Conservation (phyloP, 345 rosid genomes). For the Passiflora organensis region DNA sequence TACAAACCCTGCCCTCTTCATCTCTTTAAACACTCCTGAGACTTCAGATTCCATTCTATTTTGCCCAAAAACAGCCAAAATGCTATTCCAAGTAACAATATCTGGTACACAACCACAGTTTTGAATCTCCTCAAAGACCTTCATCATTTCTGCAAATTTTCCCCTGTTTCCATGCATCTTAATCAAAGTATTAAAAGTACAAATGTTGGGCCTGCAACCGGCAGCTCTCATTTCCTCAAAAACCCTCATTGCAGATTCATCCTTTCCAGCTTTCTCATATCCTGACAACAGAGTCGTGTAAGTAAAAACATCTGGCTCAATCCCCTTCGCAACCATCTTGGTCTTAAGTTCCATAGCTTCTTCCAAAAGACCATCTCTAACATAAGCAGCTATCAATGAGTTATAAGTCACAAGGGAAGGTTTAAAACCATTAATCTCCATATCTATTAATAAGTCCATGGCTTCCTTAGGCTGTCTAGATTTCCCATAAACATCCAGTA, state of each 20-base stretch:
- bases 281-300: conserved; percentile 90
- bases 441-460: conserved; percentile 70
- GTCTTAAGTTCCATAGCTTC: conserved; percentile 77
- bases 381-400: conserved; percentile 81
- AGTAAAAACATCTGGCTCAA: conserved; percentile 88
- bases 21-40: conserved; percentile 86
- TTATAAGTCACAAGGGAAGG: conserved; percentile 77
- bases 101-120: conserved; percentile 56
- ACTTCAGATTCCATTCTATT: conserved; percentile 88
- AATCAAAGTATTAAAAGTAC: conserved; percentile 88
- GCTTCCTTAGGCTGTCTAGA: conserved; percentile 83
- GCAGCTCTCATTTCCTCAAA: conserved; percentile 77
- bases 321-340: conserved; percentile 64
- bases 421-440: conserved; percentile 62
- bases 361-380: conserved; percentile 62
- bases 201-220: conserved; percentile 80
- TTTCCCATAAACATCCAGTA: conserved; percentile 85
- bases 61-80: conserved; percentile 86
- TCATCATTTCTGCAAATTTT: conserved; percentile 85
- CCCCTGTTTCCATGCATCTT: conserved; percentile 94
- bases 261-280: conserved; percentile 81
- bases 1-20: conserved; percentile 94
- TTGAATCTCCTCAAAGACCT: conserved; percentile 79
- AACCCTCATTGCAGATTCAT: conserved; percentile 62
- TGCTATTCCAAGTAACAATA: conserved; percentile 93